phyloP scores from a whole-genome alignment of 352 stramenopile species.

The Blastocystis sp. region DNA sequence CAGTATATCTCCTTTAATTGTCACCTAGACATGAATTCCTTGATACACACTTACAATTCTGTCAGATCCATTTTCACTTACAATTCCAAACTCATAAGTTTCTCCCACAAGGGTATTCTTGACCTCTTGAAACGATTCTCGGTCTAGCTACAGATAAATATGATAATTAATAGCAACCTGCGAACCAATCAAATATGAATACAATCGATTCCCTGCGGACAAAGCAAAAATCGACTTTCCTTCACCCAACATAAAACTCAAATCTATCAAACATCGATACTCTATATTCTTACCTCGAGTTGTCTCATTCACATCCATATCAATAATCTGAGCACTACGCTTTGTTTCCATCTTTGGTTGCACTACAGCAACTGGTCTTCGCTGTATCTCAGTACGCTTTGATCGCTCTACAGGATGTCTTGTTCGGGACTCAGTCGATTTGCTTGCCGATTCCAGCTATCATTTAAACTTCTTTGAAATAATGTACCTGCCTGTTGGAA shows the following conservation, averaged over 20 bases:
- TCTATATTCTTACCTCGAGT: neutral
- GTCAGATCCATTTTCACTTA: neutral
- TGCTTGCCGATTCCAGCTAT: too few relatives aligned
- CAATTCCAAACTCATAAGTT: neutral
- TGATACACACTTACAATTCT: neutral
- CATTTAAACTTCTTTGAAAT: neutral
- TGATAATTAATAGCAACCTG: neutral
- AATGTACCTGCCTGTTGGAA: neutral
- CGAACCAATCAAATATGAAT: neutral
- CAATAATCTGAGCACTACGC: neutral
- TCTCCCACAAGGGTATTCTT: neutral
- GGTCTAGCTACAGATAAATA: neutral
- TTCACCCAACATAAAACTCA: conserved; percentile 18
- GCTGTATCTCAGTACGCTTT: too few relatives aligned
- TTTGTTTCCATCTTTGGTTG: neutral
- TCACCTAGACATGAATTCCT: neutral
- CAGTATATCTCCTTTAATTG: neutral
- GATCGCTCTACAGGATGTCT: too few relatives aligned
- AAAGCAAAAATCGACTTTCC: neutral
- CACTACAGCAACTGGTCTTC: neutral
- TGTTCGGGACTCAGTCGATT: too few relatives aligned
- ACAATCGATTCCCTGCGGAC: neutral
- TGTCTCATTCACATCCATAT: neutral
- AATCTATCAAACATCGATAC: neutral
- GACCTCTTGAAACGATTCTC: neutral